Evolutionary conservation across 2,329 filamentous ascomycete species (phyloP).

Genomic region (Sclerotinia sclerotiorum): DNA sequence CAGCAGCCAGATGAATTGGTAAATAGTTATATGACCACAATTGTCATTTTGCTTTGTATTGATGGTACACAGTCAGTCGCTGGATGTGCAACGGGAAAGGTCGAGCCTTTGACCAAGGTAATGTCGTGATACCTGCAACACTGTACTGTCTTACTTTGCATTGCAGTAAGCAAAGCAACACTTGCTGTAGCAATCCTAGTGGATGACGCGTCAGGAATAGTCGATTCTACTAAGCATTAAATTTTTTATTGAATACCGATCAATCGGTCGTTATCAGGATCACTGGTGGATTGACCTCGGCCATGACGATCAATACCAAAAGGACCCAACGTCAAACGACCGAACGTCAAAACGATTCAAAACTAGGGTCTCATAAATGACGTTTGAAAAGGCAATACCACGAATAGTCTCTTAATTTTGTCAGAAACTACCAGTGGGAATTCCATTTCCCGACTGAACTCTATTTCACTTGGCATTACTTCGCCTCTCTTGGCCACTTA

Average conservation of each 20-base stretch:
- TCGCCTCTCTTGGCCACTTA: slow-evolving; percentile 22
- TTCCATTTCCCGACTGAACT: slow-evolving; percentile 2
- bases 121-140: slow-evolving; percentile 16
- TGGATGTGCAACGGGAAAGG: background rate
- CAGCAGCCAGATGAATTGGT: slow-evolving; percentile 1
- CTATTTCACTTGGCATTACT: slow-evolving; percentile 23
- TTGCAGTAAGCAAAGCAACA: slow-evolving; percentile 17
- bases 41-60: background rate
- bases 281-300: background rate
- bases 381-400: slow-evolving; percentile 17
- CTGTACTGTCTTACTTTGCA: slow-evolving; percentile 11
- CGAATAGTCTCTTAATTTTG: background rate
- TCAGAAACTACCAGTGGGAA: background rate
- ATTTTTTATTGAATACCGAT: background rate
- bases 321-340: background rate
- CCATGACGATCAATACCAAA: slow-evolving; percentile 4
- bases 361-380: slow-evolving; percentile 10
- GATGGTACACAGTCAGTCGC: slow-evolving; percentile 3
- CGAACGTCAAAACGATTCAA: background rate
- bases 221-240: background rate
- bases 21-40: background rate
- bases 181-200: slow-evolving; percentile 5
- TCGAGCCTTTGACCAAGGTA: slow-evolving; percentile 4
- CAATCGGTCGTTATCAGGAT: background rate
- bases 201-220: slow-evolving; percentile 1